These are phyloP conservation scores for Phytophthora rubi DNA, from an alignment of 352 stramenopile species.

Conservation along the genomic window DNA sequence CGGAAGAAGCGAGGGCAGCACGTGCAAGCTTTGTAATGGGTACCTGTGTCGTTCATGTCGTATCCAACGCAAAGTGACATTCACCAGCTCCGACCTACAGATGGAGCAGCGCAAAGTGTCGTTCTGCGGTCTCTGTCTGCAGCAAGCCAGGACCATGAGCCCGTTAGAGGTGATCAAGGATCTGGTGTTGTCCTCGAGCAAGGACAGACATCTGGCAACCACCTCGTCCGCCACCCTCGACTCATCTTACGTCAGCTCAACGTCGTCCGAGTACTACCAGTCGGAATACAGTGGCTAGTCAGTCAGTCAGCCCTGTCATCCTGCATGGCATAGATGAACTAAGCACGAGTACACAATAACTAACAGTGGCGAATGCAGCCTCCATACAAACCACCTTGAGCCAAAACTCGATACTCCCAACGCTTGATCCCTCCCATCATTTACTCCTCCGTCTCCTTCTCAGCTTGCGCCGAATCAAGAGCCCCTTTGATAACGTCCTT, in stretches of 20 bases:
- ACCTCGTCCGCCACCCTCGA: conserved; percentile 11
- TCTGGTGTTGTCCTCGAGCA: conserved; percentile 1
- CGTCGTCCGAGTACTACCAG: conserved; percentile 11
- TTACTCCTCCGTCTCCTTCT: conserved; percentile 12
- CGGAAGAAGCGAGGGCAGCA: conserved; percentile 21
- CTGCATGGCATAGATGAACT: neutral
- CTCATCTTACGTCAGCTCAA: conserved; percentile 19
- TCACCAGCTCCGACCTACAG: conserved; percentile 15
- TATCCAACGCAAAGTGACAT: conserved; percentile 44
- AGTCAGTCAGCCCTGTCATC: neutral
- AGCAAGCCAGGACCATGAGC: conserved; percentile 29
- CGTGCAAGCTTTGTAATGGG: conserved; percentile 41
- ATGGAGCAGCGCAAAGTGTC: conserved; percentile 37
- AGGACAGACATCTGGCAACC: neutral
- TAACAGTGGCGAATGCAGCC: neutral
- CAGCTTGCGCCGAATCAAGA: conserved; percentile 25
- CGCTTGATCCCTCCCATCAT: neutral
- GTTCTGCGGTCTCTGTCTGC: conserved; percentile 36
- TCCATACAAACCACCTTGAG: neutral
- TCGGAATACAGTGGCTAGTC: conserved; percentile 15
- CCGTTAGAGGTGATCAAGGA: conserved; percentile 25
- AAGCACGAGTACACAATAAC: neutral
- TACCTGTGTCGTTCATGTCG: conserved; percentile 45
- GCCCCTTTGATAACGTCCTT: conserved; percentile 38
- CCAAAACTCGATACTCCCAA: neutral